Evolutionary conservation across 2,329 filamentous ascomycete species (phyloP).

Genomic region (Tolypocladium album): DNA sequence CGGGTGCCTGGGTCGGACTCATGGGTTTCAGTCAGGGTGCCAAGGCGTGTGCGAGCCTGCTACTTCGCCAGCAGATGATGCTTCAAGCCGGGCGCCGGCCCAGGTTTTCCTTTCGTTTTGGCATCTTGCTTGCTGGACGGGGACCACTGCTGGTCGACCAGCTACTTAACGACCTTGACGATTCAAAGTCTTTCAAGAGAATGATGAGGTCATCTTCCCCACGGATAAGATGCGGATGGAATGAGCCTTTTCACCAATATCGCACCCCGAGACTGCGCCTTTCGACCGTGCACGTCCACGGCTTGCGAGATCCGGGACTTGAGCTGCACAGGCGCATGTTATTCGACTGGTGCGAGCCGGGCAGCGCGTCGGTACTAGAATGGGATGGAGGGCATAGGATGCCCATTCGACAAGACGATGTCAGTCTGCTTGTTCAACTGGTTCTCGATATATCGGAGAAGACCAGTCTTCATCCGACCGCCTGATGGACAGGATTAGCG

Average conservation of each 20-base stretch:
- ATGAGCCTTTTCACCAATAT: background rate
- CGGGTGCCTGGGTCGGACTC: background rate
- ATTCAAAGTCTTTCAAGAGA: background rate
- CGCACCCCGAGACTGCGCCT: background rate
- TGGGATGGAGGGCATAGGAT: background rate
- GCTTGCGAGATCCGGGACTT: background rate
- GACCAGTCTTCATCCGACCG: background rate
- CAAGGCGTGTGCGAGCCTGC: background rate
- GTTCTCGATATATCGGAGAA: background rate
- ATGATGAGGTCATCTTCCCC: background rate
- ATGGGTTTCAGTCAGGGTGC: background rate
- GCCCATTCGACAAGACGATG: background rate
- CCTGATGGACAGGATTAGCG: background rate
- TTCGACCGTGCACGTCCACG: background rate
- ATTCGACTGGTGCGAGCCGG: background rate
- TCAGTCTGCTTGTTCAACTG: background rate
- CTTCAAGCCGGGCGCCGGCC: background rate
- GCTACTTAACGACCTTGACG: background rate
- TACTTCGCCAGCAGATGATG: background rate
- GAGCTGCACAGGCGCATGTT: background rate
- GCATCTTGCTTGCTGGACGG: background rate
- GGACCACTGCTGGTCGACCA: background rate
- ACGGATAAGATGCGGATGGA: background rate
- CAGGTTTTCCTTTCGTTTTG: background rate
- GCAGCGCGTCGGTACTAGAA: background rate